A percentile compares a stretch with the other conserved stretches of the same genome.
Conservation (phyloP, 148 eudicot species). For the Vaccinium darrowii region DNA sequence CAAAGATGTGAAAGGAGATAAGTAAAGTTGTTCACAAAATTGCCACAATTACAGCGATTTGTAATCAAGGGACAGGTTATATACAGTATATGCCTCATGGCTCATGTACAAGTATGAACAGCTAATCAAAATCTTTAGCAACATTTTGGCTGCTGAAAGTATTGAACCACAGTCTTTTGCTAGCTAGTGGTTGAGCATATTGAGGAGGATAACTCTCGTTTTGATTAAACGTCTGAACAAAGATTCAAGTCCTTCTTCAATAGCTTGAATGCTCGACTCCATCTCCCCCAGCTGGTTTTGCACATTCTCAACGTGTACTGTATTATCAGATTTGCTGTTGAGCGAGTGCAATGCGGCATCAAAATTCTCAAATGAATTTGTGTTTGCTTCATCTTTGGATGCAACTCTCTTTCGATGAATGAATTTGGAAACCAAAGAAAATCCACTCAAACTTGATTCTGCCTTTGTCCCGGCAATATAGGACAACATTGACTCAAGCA, state of each 20-base stretch:
- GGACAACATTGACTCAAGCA: conserved; percentile 22
- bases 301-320: conserved; percentile 15
- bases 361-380: conserved; percentile 25
- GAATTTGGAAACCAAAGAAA: conserved; percentile 12
- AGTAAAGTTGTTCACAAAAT: background rate
- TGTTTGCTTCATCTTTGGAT: conserved; percentile 2
- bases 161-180: background rate
- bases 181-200: conserved; percentile 43
- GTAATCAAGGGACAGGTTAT: background rate
- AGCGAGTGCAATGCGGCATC: conserved; percentile 31
- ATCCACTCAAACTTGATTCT: background rate
- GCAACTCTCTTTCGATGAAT: background rate
- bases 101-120: background rate
- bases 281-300: conserved; percentile 23
- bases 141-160: background rate
- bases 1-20: background rate
- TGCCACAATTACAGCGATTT: background rate
- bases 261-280: conserved; percentile 34
- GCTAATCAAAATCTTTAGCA: background rate
- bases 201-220: conserved; percentile 50
- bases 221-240: conserved; percentile 42
- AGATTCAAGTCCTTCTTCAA: conserved; percentile 41
- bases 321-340: conserved; percentile 15
- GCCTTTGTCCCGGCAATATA: conserved; percentile 13
- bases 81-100: background rate